These are phyloP conservation scores for Luzula sylvatica DNA, from an alignment of 176 grass and related monocot species.

Conservation along the genomic window DNA sequence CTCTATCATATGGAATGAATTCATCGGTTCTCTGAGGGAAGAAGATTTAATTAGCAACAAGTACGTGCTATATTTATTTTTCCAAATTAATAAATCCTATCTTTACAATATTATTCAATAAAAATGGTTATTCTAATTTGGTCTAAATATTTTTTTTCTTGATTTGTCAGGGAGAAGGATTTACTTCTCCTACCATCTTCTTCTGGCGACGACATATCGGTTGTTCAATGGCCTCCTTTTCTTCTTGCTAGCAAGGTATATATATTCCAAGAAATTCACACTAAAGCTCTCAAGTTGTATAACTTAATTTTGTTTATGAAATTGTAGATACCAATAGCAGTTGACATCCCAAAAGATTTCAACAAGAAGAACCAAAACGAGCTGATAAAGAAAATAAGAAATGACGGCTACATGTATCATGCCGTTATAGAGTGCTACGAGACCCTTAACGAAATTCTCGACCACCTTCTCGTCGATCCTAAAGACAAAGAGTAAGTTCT, in stretches of 20 bases:
- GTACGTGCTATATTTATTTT: conserved; percentile 38
- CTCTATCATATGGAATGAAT: conserved; percentile 75
- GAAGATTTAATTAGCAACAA: conserved; percentile 83
- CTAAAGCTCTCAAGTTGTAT: neutral
- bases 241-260: conserved; percentile 95
- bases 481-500: conserved; percentile 48
- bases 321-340: conserved; percentile 73
- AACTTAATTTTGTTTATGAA: too few species aligned
- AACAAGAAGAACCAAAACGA: conserved; percentile 59
- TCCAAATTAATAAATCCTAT: neutral
- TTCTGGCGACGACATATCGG: conserved; percentile 25
- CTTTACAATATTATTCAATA: too few species aligned
- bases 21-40: conserved; percentile 62
- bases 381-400: conserved; percentile 43
- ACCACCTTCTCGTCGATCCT: conserved; percentile 29
- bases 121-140: neutral
- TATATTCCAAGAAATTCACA: too few species aligned
- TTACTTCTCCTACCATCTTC: conserved; percentile 80
- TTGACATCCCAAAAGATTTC: conserved; percentile 78
- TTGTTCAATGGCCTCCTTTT: conserved; percentile 86
- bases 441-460: conserved; percentile 43
- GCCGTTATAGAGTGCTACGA: conserved; percentile 79
- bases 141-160: conserved; percentile 6
- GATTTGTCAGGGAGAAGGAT: conserved; percentile 56
- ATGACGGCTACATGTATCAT: conserved; percentile 56